Evolutionary conservation across 208 protist species (phyloP).

Genomic region (Trypanosomatidae sp.): DNA sequence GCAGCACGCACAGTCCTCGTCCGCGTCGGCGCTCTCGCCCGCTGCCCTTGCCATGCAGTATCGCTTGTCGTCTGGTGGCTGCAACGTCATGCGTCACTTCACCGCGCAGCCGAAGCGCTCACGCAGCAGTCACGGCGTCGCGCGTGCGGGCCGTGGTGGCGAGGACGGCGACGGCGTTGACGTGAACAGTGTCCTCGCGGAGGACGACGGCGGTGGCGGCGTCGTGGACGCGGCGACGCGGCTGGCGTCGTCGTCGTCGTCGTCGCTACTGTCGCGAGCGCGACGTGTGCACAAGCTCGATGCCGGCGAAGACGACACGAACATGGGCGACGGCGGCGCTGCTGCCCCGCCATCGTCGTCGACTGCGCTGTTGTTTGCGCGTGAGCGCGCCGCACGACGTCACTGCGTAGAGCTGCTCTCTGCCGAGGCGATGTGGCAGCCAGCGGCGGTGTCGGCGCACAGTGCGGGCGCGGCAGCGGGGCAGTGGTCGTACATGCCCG

Average conservation of each 20-base stretch:
- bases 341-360: too few species aligned
- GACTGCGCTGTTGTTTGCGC: too few species aligned
- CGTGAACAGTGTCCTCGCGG: neutral
- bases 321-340: too few species aligned
- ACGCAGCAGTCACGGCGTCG: neutral
- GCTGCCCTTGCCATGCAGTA: constrained; percentile 27
- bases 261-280: too few species aligned
- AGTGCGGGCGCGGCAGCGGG: constrained; percentile 9
- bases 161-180: neutral
- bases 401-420: too few species aligned
- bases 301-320: too few species aligned
- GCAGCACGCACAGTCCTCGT: too few species aligned
- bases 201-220: neutral
- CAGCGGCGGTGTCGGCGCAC: constrained; percentile 11
- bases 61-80: constrained; percentile 24
- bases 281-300: too few species aligned
- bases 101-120: constrained; percentile 10
- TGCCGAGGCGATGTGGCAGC: constrained; percentile 11
- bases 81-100: constrained; percentile 66
- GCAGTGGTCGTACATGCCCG: constrained; percentile 55
- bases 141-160: neutral
- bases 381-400: too few species aligned
- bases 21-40: too few species aligned
- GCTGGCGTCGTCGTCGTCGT: neutral
- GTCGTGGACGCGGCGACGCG: neutral